A percentile compares a stretch with the other conserved stretches of the same genome.
phyloP scores from a whole-genome alignment of 306 rosid genomes.

The Urtica urens region DNA sequence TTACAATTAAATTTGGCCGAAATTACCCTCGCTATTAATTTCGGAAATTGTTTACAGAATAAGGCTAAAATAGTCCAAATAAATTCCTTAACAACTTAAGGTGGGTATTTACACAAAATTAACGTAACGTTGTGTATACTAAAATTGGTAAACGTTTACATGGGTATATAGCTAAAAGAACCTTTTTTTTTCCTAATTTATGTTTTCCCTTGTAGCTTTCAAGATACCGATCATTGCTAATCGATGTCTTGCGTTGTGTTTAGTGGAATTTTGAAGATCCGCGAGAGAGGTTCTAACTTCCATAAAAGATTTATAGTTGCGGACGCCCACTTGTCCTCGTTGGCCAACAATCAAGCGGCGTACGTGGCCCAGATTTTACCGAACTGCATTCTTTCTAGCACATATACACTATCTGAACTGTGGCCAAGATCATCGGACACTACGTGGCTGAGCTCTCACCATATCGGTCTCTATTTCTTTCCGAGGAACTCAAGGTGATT shows the following conservation, averaged over 20 bases:
- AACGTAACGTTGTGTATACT: no score
- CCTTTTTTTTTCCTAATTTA: no score
- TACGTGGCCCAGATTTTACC: slow-evolving; percentile 41
- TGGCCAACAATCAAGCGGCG: slow-evolving; percentile 46
- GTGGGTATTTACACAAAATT: no score
- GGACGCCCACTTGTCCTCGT: slow-evolving; percentile 58
- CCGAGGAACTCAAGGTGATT: slow-evolving; percentile 41
- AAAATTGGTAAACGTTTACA: no score
- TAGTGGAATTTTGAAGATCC: slow-evolving; percentile 49
- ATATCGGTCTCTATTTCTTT: slow-evolving; percentile 68
- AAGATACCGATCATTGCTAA: slow-evolving; percentile 9
- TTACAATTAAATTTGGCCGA: slow-evolving; percentile 11
- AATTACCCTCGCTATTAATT: no score
- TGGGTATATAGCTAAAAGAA: no score
- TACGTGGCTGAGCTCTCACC: slow-evolving; percentile 33
- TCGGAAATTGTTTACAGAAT: no score
- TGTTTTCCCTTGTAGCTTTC: no score
- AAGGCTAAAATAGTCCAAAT: no score
- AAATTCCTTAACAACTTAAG: no score
- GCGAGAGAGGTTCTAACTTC: slow-evolving; percentile 16
- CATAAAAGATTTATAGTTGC: slow-evolving; percentile 37
- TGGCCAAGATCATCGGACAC: slow-evolving; percentile 63
- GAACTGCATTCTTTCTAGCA: slow-evolving; percentile 25
- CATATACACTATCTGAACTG: slow-evolving; percentile 31
- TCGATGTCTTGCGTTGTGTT: slow-evolving; percentile 16